phyloP scores from a whole-genome alignment of 768 basidiomycete species.

The Dentipellis fragilis region DNA sequence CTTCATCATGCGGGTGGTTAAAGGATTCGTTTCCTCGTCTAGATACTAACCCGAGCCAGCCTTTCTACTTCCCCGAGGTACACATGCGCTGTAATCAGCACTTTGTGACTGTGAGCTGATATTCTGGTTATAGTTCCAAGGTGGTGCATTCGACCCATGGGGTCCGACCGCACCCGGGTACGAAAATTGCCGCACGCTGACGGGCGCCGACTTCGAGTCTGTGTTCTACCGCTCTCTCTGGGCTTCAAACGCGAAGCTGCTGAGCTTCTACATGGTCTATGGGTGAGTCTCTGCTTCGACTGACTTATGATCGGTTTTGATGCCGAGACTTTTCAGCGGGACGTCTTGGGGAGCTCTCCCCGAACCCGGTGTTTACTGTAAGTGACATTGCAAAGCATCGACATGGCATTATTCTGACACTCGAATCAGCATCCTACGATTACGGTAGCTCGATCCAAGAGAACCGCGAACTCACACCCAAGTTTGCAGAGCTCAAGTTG shows the following conservation, averaged over 20 bases:
- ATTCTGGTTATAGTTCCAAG: slow-evolving; percentile 41
- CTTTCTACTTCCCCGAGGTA: slow-evolving; percentile 68
- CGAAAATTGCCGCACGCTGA: slow-evolving; percentile 50
- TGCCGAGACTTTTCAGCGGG: slow-evolving; percentile 35
- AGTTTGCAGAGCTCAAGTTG: slow-evolving; percentile 70
- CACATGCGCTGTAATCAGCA: slow-evolving; percentile 2
- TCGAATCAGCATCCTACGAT: slow-evolving; percentile 52
- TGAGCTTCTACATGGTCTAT: slow-evolving; percentile 81
- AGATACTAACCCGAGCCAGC: slow-evolving; percentile 35
- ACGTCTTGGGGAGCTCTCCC: slow-evolving; percentile 82
- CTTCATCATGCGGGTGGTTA: neutral
- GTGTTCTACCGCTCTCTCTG: slow-evolving; percentile 74
- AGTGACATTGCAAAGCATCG: slow-evolving; percentile 9
- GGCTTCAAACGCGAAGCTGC: slow-evolving; percentile 74
- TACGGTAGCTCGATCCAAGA: slow-evolving; percentile 71
- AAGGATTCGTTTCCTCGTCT: neutral
- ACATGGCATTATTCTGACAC: neutral
- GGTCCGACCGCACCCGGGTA: slow-evolving; percentile 68
- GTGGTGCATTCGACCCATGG: slow-evolving; percentile 76
- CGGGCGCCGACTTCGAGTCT: slow-evolving; percentile 64
- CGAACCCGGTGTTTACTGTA: slow-evolving; percentile 63
- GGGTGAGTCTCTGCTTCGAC: slow-evolving; percentile 32
- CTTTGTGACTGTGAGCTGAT: neutral
- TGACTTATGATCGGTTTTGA: neutral
- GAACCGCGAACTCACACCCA: slow-evolving; percentile 51